Base-by-base conservation (phyloP, 805 yeast genomes). In the Metschnikowia santaceciliae region DNA sequence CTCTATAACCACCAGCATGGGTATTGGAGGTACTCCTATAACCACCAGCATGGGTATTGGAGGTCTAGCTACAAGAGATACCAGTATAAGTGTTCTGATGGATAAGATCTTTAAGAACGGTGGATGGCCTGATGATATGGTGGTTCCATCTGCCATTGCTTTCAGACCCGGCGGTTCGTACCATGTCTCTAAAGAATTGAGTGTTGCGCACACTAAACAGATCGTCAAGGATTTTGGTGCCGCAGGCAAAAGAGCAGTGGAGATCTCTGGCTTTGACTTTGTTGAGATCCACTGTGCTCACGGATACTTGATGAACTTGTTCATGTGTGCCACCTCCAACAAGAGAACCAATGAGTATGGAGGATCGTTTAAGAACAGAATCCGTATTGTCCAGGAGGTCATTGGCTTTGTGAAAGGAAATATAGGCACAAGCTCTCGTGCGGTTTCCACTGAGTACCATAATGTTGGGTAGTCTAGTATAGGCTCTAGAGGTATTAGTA, bases 371-470 rank as follows among this genome's bases (percentile, higher is more conserved):
- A 78, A 75, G 54, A 76, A 72, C 58, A 64, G 77, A 50, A 64
- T 72, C 14, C 64, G 74, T 45, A 63, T 75, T 39, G 47, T 64
- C 1, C 61, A 76, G 32, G 83, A 79, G 55, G 70, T 81, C 17
- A 68, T 82, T 17, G 84, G 81, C n/a, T 74, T 69, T n/a, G 60
- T 81, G 35, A 68, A 71, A 53, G 51, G 66, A 1, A 72, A 6
- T 23, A 23, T 23, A 23, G 26, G 26, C 6, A 23, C 26, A 23
- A 6, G 8, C 3, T 20, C 23, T 22, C 23, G 23, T 22, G 6
- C 7, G 6, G 23, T 5, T 1, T 3, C 6, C 23, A 7, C 7
- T 23, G 7, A 23, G 8, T 7, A 23, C 26, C 1, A 6, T 23
- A 7, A 8, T 23, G 7, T 6, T 23, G 8, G 26, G 26, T 23